Evolutionary conservation across 2,329 filamentous ascomycete species (phyloP).

Genomic region (Penicillium brevicompactum): DNA sequence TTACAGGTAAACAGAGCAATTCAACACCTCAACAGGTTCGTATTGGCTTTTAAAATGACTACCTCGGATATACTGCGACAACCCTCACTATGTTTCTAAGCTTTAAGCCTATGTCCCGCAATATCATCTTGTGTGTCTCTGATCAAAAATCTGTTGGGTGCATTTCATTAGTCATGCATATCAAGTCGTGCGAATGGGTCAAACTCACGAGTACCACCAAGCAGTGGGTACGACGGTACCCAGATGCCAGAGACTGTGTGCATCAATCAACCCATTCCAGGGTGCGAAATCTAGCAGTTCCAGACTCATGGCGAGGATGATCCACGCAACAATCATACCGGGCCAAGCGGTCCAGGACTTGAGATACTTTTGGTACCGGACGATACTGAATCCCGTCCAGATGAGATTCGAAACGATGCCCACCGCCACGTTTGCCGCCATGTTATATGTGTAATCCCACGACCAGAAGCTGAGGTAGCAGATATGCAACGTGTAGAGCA

Average conservation of each 20-base stretch:
- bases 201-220: constrained; percentile 90
- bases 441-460: constrained; percentile 98
- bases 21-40: too few relatives aligned
- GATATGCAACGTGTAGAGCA: constrained; percentile 75
- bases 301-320: constrained; percentile 90
- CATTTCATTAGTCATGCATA: constrained; percentile 10
- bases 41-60: too few relatives aligned
- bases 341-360: constrained; percentile 86
- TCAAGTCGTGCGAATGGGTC: not conserved
- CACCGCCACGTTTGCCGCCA: constrained; percentile 86
- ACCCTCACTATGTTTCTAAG: constrained; percentile 39
- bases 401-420: constrained; percentile 79
- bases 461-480: constrained; percentile 79
- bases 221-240: constrained; percentile 86
- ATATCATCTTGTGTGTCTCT: constrained; percentile 85
- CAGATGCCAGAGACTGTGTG: constrained; percentile 93
- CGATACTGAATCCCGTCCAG: constrained; percentile 83
- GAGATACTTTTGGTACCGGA: constrained; percentile 70
- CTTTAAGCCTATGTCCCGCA: constrained; percentile 71
- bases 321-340: constrained; percentile 86
- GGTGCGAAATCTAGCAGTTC: constrained; percentile 95
- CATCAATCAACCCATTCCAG: constrained; percentile 78
- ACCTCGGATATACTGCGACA: too few relatives aligned
- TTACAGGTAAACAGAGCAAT: not conserved
- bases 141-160: constrained; percentile 70